Evolutionary conservation across 164 flowering plant genomes (phyloP), one percentile per base, ranked within the genome.

Genomic region (Malania oleifera): DNA sequence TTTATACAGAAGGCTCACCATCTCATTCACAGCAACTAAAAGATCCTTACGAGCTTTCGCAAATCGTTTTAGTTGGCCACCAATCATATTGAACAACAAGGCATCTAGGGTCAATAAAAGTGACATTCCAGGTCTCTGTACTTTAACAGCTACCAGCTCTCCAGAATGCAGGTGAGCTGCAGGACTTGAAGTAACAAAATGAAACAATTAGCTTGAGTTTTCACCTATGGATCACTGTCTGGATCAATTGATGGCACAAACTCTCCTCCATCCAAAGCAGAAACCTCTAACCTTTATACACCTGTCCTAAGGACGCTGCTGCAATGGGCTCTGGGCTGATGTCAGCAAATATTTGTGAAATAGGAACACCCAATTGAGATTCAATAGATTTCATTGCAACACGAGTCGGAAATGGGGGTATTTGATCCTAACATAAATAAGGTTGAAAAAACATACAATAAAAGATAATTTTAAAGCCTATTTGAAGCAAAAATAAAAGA

Each of bases 161-260:
- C 98, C 97, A 71, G 97, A 76, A 74, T 80, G 88, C 81, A 93
- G 70, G 67, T 82, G 96, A 78, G 98, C 98, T 93, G 87, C 87
- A 87, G 75, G 40, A 76, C 78, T 80, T 82, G 71, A 71, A 70
- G 67, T 60, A 67, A 62, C 38, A 46, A 71, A 68, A 63, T 29
- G 47, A 60, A 64, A 28, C 63, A 65, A 68, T 74, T 49, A 71
- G 61, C 57, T 46, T 38, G 20, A 45, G 34, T 45, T 48, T 52
- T 31, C 38, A 20, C 17, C 34, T 23, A 43, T 5, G 14, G 25
- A 41, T 29, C 24, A 25, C 45, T 45, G 23, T 13, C 41, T 11
- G 27, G 11, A 54, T 7, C 38, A 7, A 12, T 34, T 7, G 11
- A 34, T 34, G 38, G 38, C 7, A 34, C 10, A 48, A 38, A 18